Base-by-base conservation (phyloP, 495 filamentous ascomycete genomes). In the Penicillium chermesinum region DNA sequence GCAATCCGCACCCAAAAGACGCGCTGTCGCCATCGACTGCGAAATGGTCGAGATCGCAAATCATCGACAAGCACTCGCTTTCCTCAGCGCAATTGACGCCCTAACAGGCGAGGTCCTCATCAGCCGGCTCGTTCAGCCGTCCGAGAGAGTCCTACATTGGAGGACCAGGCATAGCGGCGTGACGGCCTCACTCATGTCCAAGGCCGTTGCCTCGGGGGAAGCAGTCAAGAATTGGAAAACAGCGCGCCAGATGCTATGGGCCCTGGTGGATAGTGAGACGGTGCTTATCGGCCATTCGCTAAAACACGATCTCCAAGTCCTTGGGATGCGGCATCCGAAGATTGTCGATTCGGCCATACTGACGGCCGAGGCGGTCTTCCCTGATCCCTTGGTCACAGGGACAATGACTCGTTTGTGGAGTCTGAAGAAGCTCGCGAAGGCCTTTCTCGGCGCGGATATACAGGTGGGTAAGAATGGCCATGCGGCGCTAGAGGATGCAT, bases 261-360 rank as follows among this genome's bases (percentile, higher is more conserved):
- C 44, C n/a, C 59, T 64, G 48, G 58, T 74, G 18, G 61, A 73
- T 49, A 48, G 49, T 1, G 34, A 62, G 16, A 74, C 73, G 3
- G 58, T 77, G 9, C 46, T 77, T 0, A 52, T 75, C 14, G 73
- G 73, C 5, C 66, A 75, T 45, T 59, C 64, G n/a, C 42, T 77
- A 12, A 53, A 71, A 10, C 39, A 61, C 33, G 70, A 73, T 41
- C 51, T 75, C 2, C 55, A 61, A 30, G 68, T 64, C 7, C 53
- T 77, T 19, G 61, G 66, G 6, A 65, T 75, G 39, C 49, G 59
- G 12, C 73, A 74, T 43, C 32, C 56, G 0, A 53, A 65, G 3
- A 45, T 72, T 12, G 63, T 77, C 8, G 73, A 77, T 46, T 47
- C 57, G 13, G 52, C 54, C 1, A 50, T 58, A 9, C 3, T 65